phyloP scores from a whole-genome alignment of 2,329 filamentous ascomycete species.

The Epichloe uncinata region DNA sequence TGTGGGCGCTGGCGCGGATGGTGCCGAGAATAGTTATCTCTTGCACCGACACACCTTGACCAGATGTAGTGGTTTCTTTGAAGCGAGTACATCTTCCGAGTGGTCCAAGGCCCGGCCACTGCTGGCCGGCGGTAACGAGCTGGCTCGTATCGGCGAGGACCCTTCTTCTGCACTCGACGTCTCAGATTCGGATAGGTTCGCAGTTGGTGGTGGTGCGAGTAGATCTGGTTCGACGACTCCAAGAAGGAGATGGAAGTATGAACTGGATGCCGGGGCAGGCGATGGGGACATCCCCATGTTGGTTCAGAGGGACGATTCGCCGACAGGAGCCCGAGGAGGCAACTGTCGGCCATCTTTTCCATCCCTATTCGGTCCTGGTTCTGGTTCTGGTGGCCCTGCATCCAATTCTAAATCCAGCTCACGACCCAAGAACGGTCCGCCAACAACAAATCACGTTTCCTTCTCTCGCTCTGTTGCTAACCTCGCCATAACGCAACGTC shows the following conservation, averaged over 20 bases:
- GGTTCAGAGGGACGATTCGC: conserved; percentile 55
- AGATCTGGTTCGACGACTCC: conserved; percentile 5
- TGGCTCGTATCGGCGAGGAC: conserved; percentile 41
- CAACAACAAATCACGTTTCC: conserved; percentile 30
- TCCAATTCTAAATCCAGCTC: conserved; percentile 35
- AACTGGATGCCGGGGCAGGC: conserved; percentile 63
- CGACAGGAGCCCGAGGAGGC: conserved; percentile 5
- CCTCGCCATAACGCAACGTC: conserved; percentile 38
- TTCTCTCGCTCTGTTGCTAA: conserved; percentile 88
- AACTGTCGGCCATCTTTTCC: conserved; percentile 9
- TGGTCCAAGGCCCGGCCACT: conserved; percentile 37
- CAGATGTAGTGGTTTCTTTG: conserved; percentile 89
- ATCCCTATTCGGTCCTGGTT: conserved; percentile 19
- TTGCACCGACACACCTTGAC: conserved; percentile 78
- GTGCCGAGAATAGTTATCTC: conserved; percentile 63
- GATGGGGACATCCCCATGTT: conserved; percentile 76
- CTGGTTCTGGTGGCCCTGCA: conserved; percentile 22
- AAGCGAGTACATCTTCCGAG: conserved; percentile 67
- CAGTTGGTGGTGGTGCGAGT: neutral
- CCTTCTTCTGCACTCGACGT: conserved; percentile 11
- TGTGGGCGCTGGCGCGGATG: conserved; percentile 40
- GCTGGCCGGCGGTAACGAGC: conserved; percentile 25
- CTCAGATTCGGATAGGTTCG: conserved; percentile 7
- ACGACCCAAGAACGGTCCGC: conserved; percentile 18
- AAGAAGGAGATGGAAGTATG: conserved; percentile 65